phyloP scores from a whole-genome alignment of 139 green algal genomes.

The Closterium sp. region DNA sequence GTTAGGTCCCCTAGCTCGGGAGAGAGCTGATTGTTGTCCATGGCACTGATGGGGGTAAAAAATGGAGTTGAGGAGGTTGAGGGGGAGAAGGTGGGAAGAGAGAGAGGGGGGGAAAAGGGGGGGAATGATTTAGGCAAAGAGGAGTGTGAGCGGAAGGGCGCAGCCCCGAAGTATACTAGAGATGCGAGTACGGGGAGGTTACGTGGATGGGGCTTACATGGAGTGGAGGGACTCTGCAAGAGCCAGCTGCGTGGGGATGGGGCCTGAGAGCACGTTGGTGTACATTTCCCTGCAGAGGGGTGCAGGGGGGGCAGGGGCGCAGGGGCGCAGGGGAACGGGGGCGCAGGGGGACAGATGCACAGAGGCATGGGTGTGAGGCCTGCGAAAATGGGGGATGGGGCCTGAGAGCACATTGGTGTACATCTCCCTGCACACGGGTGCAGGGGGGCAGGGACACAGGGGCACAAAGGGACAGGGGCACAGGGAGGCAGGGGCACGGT shows the following conservation, averaged over 20 bases:
- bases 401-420: too few species aligned
- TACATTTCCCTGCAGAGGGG: not conserved
- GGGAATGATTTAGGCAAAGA: not conserved
- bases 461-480: too few species aligned
- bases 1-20: too few species aligned
- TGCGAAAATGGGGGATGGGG: too few species aligned
- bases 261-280: not conserved
- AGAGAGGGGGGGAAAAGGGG: not conserved
- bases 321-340: not conserved
- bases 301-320: not conserved
- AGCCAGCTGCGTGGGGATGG: not conserved
- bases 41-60: not conserved
- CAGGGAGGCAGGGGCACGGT: too few species aligned
- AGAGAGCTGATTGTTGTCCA: not conserved
- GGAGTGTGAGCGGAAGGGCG: too few species aligned
- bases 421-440: too few species aligned
- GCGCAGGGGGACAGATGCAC: not conserved
- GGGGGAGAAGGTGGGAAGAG: too few species aligned
- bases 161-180: not conserved
- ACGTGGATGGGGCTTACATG: not conserved
- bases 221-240: not conserved
- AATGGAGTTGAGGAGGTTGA: too few species aligned
- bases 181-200: not conserved
- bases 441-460: too few species aligned
- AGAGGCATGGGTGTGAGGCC: too few species aligned